Evolutionary conservation across 495 filamentous ascomycete species (phyloP), one percentile per base, ranked within the genome.

Genomic region (Cenococcum geophilum): DNA sequence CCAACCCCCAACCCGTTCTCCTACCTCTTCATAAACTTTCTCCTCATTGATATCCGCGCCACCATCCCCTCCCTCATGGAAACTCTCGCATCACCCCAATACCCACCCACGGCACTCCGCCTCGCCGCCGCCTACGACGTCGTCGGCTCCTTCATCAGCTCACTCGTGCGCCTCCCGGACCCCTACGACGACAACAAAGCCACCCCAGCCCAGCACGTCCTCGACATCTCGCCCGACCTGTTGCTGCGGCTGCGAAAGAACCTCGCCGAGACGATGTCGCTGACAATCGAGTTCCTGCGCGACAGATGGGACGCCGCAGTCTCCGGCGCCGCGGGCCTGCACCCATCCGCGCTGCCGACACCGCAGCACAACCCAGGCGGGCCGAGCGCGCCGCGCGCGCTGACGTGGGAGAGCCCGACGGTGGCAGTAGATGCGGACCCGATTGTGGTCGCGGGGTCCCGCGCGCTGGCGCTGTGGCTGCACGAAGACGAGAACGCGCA

Each of bases 251-350:
- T 88, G 1, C 80, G 82, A 25, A 77, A 73, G 40, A 77, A 82
- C 60, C 76, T 88, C 56, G 74, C 75, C 4, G 82, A 85, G 61
- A 81, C 81, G 1, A 73, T 87, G 47, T 80, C 79, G 5, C 72
- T 83, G 3, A 76, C 79, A 0, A 76, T 84, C 65, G 86, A 87
- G 68, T 84, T 81, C 70, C 74, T 88, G 0, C 79, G 84, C 27
- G 85, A 88, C 62, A 73, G 85, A 18, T 87, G 80, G 79, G 85
- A 88, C 63, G 79, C 78, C 1, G 76, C 77, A 10, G 72, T 78
- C 16, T 77, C 79, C 0, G 82, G 81, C 16, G 80, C 78, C 1
- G 72, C 78, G 55, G 82, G 81, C 11, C 68, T 83, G 42, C 56
- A 58, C 43, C 36, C 36, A 8, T 34, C 36, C 25, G 56, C 56